These are phyloP conservation scores for Candida dendrica DNA, from an alignment of 805 yeast species.

Conservation along the genomic window DNA sequence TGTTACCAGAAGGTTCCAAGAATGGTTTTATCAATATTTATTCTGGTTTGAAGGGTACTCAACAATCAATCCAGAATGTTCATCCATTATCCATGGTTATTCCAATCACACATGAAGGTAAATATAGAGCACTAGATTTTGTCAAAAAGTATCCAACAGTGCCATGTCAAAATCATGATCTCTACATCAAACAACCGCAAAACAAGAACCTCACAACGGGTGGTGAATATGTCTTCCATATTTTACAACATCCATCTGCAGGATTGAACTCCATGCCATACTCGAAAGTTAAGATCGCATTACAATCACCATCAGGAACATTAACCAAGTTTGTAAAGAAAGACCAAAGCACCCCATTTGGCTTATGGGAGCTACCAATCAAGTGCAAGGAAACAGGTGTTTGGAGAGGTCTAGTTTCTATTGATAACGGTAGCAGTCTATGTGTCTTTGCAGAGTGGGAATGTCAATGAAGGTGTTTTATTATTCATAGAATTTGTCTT, in stretches of 20 bases:
- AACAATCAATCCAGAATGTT: conserved; percentile 45
- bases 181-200: conserved; percentile 84
- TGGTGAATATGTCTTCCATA: conserved; percentile 56
- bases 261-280: conserved; percentile 6
- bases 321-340: conserved; percentile 50
- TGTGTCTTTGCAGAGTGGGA: conserved; percentile 90
- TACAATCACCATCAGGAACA: conserved; percentile 83
- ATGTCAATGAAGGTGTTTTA: conserved; percentile 30
- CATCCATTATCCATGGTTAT: conserved; percentile 69
- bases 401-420: conserved; percentile 78
- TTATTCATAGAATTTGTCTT: background rate
- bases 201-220: conserved; percentile 48
- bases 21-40: conserved; percentile 73
- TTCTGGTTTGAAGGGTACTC: conserved; percentile 58
- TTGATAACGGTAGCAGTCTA: conserved; percentile 75
- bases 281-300: conserved; percentile 48
- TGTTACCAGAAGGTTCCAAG: conserved; percentile 60
- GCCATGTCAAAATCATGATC: conserved; percentile 59
- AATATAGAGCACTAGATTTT: conserved; percentile 54
- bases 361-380: conserved; percentile 53
- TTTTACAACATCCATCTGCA: conserved; percentile 41
- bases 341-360: conserved; percentile 39
- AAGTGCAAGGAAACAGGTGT: conserved; percentile 66
- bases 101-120: conserved; percentile 70
- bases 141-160: conserved; percentile 69